Conservation (phyloP, 169 alveolate genomes). For the Eimeria acervulina region DNA sequence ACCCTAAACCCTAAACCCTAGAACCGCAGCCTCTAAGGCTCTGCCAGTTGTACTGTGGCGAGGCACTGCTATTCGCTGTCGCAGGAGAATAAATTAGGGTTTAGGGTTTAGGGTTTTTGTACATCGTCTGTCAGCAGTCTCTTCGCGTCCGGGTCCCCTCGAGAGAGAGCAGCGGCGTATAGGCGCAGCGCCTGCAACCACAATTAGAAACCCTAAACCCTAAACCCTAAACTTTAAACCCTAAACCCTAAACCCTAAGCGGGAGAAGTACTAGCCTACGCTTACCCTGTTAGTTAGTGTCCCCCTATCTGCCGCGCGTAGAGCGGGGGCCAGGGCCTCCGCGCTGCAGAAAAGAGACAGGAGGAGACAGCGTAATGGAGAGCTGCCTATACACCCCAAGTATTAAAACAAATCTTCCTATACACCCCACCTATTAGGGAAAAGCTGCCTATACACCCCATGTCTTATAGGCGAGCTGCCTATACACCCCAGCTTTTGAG, state of each 20-base stretch:
- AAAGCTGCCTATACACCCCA: too few species aligned
- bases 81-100: neutral
- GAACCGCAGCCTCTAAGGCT: neutral
- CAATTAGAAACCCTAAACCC: neutral
- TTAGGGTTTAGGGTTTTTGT: conserved; percentile 20
- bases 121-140: neutral
- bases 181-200: conserved; percentile 32
- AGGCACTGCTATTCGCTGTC: too few species aligned
- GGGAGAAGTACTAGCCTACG: too few species aligned
- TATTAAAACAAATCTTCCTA: too few species aligned
- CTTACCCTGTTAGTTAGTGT: neutral
- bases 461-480: too few species aligned
- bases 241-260: neutral
- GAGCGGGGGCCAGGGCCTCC: neutral
- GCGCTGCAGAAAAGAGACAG: neutral
- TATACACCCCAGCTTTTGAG: too few species aligned
- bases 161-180: conserved; percentile 15
- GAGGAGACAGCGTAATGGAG: neutral
- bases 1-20: neutral
- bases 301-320: neutral
- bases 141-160: conserved; percentile 28
- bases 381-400: too few species aligned
- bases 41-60: too few species aligned
- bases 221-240: neutral
- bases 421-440: too few species aligned